These are phyloP conservation scores for Talaromyces sp. DNA, from an alignment of 2,329 filamentous ascomycete species.

Conservation along the genomic window DNA sequence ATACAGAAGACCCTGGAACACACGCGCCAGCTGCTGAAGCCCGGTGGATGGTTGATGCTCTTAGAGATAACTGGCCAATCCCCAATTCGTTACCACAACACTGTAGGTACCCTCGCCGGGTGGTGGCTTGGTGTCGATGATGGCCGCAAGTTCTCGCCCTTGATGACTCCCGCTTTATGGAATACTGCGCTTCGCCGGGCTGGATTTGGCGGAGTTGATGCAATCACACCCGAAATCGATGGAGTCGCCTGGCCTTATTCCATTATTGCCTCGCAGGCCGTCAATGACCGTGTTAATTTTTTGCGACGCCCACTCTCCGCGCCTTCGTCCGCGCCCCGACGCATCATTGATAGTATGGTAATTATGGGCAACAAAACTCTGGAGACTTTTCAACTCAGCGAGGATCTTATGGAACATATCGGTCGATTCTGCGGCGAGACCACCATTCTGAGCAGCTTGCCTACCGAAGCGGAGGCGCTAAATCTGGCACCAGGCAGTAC, in stretches of 20 bases:
- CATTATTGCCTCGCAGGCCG: not conserved
- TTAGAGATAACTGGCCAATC: constrained; percentile 32
- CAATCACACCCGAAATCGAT: not conserved
- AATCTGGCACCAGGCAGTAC: not conserved
- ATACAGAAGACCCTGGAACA: constrained; percentile 23
- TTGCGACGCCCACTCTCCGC: not conserved
- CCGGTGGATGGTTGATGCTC: constrained; percentile 44
- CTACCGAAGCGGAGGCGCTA: not conserved
- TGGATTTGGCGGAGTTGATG: constrained; percentile 9
- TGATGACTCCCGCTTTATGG: not conserved
- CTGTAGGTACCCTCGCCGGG: constrained; percentile 26
- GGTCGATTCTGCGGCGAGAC: not conserved
- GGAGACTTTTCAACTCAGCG: not conserved
- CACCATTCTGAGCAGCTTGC: not conserved
- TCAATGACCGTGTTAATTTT: not conserved
- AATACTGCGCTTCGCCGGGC: not conserved
- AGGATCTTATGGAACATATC: not conserved
- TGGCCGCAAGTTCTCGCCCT: not conserved
- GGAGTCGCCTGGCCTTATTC: not conserved
- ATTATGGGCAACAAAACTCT: not conserved
- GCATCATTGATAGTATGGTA: not conserved
- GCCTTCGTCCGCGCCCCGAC: no score
- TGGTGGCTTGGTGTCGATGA: constrained; percentile 33
- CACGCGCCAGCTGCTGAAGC: constrained; percentile 26
- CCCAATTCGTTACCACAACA: not conserved